Conservation (phyloP, 2,329 filamentous ascomycete genomes). For the Seiridium unicorne region DNA sequence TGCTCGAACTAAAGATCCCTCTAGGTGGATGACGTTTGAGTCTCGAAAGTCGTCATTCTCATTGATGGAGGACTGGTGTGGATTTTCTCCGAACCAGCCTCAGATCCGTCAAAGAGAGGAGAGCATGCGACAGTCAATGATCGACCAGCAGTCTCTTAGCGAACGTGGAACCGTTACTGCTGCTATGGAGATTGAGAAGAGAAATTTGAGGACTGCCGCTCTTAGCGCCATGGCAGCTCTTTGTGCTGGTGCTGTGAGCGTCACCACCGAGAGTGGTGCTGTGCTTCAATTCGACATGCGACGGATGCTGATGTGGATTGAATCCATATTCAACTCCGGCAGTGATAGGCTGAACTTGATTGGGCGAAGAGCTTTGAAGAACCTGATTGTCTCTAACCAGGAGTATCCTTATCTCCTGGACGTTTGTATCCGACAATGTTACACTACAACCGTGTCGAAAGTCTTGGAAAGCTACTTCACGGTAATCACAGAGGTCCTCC, state of each 20-base stretch:
- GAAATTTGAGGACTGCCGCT: conserved; percentile 84
- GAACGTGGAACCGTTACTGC: conserved; percentile 79
- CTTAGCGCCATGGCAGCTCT: conserved; percentile 94
- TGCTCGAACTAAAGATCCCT: conserved; percentile 78
- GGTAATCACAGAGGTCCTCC: conserved; percentile 83
- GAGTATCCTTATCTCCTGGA: conserved; percentile 84
- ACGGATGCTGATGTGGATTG: conserved; percentile 92
- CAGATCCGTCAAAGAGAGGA: conserved; percentile 83
- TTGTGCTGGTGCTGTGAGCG: conserved; percentile 81
- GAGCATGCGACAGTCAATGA: conserved; percentile 79
- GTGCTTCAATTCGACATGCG: conserved; percentile 87
- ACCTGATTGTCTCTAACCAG: conserved; percentile 86
- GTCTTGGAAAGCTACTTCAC: conserved; percentile 94
- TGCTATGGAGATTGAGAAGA: conserved; percentile 95
- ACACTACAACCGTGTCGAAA: conserved; percentile 75
- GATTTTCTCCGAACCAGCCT: conserved; percentile 86
- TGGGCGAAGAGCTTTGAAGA: conserved; percentile 82
- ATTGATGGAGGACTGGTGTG: conserved; percentile 99
- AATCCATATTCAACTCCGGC: conserved; percentile 87
- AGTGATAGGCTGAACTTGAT: conserved; percentile 92
- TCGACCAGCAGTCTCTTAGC: conserved; percentile 73
- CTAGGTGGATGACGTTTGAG: conserved; percentile 97
- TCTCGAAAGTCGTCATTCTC: conserved; percentile 92
- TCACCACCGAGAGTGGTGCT: conserved; percentile 85
- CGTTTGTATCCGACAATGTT: conserved; percentile 89